Evolutionary conservation across 148 eudicot genomes (phyloP), one percentile per base, ranked within the genome.

Genomic region (Fagopyrum tataricum): DNA sequence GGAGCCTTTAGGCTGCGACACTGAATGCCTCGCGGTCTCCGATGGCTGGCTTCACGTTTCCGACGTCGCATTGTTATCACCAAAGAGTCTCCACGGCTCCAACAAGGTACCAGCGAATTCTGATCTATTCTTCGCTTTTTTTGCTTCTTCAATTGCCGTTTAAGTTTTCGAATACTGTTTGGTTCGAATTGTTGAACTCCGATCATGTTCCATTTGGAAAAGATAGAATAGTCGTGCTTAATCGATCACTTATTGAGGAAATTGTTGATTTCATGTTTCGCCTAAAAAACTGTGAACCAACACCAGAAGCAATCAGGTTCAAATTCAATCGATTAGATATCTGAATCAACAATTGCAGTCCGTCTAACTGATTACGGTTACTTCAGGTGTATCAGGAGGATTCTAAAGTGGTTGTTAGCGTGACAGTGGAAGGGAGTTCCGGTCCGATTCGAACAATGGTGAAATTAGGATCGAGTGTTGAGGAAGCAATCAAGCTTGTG

Each of bases 381-480:
- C 26, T 24, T 15, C 70, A 83, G 94, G 84, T 80, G 24, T 92
- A 86, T 74, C 83, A 78, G 23, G 87, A 82, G 58, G 93, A 89
- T 44, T 80, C 96, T 12, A 93, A 87, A 78, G 98, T 88, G 73
- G 81, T 93, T 79, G 82, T 93, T 6, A 90, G 81, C 69, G 96
- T 90, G 77, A 85, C 90, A 6, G 90, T 93, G 58, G 98, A 90
- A 80, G 98, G 91, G 72, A 87, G 91, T 69, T 85, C 94, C 3
- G 98, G 98, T 46, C 96, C 98, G 20, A 76, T 93, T 26, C 77
- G 88, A 73, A 77, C 91, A 0, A 70, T 94, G 89, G 81, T 90
- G 42, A 88, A 88, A 72, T 79, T 89, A 76, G 93, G 92, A 20
- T 81, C 91, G 1, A 91, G 78, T 74, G 92, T 95, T 69, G 98